These are phyloP conservation scores for Trametes polyzona DNA, from an alignment of 1,284 basidiomycete genomes.

Conservation along the genomic window DNA sequence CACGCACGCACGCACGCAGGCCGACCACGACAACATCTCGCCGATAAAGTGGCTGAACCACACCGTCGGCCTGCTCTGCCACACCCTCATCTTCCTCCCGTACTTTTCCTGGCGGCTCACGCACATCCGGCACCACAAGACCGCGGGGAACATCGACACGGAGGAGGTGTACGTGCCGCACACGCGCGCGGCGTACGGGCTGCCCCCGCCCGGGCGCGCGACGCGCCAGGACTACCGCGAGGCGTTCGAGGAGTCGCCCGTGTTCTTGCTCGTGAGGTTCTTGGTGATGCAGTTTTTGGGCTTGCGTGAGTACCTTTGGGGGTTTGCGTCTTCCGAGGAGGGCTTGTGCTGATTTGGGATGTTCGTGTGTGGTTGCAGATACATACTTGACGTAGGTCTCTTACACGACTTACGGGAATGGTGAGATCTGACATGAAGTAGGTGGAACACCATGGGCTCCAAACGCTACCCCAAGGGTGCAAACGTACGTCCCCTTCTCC, in stretches of 20 bases:
- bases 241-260: slow-evolving; percentile 52
- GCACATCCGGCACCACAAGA: slow-evolving; percentile 46
- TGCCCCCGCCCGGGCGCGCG: slow-evolving; percentile 32
- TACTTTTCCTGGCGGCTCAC: slow-evolving; percentile 53
- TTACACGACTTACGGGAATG: neutral
- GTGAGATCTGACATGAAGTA: neutral
- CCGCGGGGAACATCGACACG: slow-evolving; percentile 34
- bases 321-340: slow-evolving; percentile 59
- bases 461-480: slow-evolving; percentile 37
- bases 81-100: slow-evolving; percentile 47
- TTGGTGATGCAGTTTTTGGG: slow-evolving; percentile 51
- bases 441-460: slow-evolving; percentile 30
- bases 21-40: slow-evolving; percentile 37
- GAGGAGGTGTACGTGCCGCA: slow-evolving; percentile 40
- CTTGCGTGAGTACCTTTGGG: slow-evolving; percentile 10
- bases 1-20: slow-evolving; percentile 4
- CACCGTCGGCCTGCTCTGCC: slow-evolving; percentile 32
- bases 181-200: slow-evolving; percentile 31
- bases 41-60: slow-evolving; percentile 27
- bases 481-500: slow-evolving; percentile 10
- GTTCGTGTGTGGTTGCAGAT: neutral
- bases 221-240: slow-evolving; percentile 35
- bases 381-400: slow-evolving; percentile 33
- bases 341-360: neutral
- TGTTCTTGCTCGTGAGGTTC: slow-evolving; percentile 55